Conservation (phyloP, 2,329 filamentous ascomycete genomes). For the Calonectria hawksworthii region DNA sequence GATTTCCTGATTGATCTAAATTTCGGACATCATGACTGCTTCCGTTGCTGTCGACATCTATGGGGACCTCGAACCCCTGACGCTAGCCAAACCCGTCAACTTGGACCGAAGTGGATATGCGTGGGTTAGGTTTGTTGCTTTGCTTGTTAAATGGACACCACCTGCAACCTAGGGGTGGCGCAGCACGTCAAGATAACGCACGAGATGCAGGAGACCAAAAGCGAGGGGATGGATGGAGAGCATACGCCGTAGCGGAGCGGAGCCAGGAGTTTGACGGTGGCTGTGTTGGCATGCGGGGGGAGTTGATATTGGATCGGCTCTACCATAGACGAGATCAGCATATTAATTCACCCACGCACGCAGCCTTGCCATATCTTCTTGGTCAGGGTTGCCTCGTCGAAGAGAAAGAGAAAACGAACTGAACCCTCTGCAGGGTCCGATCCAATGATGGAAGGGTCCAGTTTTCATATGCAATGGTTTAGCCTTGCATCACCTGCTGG, state of each 20-base stretch:
- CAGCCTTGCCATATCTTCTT: too few species aligned
- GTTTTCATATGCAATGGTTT: neutral
- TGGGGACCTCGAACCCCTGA: neutral
- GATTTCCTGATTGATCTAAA: neutral
- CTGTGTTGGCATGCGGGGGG: neutral
- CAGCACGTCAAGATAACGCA: neutral
- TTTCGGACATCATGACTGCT: neutral
- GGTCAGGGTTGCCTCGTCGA: neutral
- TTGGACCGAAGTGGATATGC: neutral
- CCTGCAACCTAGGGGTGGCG: neutral
- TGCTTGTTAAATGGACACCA: neutral
- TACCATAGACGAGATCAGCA: neutral
- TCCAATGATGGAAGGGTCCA: neutral
- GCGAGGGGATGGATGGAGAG: neutral
- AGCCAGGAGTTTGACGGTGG: neutral
- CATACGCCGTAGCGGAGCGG: neutral
- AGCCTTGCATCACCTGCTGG: neutral
- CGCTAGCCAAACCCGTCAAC: neutral
- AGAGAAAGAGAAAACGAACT: neutral
- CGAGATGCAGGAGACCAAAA: neutral
- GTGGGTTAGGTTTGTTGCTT: neutral
- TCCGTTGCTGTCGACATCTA: neutral
- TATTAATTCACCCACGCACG: neutral
- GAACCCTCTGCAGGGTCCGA: neutral
- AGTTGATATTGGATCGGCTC: neutral